Evolutionary conservation across 306 rosid genomes (phyloP), one percentile per base, ranked within the genome.

Genomic region (Inga laurina): DNA sequence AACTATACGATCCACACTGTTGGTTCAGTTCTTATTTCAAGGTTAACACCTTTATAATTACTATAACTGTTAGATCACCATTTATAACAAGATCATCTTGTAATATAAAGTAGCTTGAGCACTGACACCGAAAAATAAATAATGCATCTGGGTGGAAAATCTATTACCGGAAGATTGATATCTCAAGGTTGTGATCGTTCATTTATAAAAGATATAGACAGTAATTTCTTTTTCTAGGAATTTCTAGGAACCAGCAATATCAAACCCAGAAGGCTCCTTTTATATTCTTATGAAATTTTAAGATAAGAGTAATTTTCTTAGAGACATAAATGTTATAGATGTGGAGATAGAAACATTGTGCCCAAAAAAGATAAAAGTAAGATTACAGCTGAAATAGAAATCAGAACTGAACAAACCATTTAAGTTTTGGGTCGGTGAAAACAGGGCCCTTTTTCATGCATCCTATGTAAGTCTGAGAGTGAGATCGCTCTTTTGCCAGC

Each of bases 381-480:
- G 75, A 48, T 19, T 75, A 34, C 54, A 74, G 79, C 84, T 74
- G 43, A 79, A 27, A 71, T 32, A 32, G 32, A 59, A 81, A 86
- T 41, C 41, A 41, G 76, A 76, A 81, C 48, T 43, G 35, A 83
- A 86, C 97, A 80, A 64, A 97, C 99, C 98, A 97, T 89, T 97
- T 97, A 76, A 97, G 92, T 87, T 94, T 97, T 7, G 99, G 94
- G 75, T 93, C 97, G 7, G 97, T 97, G 85, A 97, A 97, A 54
- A 97, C 99, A 14, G 98, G 97, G 51, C 98, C 99, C 75, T 97
- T 97, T 68, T 97, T 97, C 99, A 97, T 92, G 93, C 99, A 97
- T 39, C 99, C 98, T 70, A 97, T 85, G 87, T 97, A 97, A 32
- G 98, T 97, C 91, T 94, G 98, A 35, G 95, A 66, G 81, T 97